Evolutionary conservation across 495 filamentous ascomycete genomes (phyloP), one percentile per base, ranked within the genome.

Genomic region (Aspergillus haitiensis): DNA sequence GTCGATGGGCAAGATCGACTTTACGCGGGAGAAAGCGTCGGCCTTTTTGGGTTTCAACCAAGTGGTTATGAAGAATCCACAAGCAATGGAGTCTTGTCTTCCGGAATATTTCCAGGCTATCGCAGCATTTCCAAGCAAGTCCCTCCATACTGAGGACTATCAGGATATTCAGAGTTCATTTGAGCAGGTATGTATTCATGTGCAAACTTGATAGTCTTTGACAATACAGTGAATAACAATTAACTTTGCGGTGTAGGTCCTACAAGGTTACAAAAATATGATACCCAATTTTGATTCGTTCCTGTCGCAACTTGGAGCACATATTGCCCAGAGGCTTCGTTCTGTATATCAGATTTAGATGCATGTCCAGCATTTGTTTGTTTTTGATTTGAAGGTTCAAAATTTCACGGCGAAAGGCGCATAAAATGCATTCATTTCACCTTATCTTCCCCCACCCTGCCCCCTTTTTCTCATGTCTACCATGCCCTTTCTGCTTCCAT

Each of bases 1-100:
- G 46, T 86, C 90, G 0, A 92, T 98, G 78, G 81, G 83, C 57
- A 89, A 90, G 56, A 89, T 97, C 42, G 88, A 92, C 48, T 88
- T 88, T 64, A 93, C 93, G 10, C 90, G 96, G 55, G 94, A 99
- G 75, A 98, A 98, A 76, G 91, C 88, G 0, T 92, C 93, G 15
- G 93, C 95, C 2, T 88, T 97, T 72, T 82, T 90, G 61, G 94
- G 94, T 0, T 97, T 98, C 76, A 88, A 88, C 58, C 79, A 88
- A 58, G 84, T 93, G 56, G 89, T 97, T 5, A 84, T 90, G 59
- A 82, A 83, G 70, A 97, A 98, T 63, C 95, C 94, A 3, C 84
- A 90, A 70, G 91, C 92, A 4, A 95, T 98, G 86, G 93, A 97
- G 73, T 84, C 86, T 45, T 88, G 85, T 58, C 78, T 99, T 27